These are phyloP conservation scores for Pseudogymnoascus sp. DNA, from an alignment of 2,329 filamentous ascomycete species.

Conservation along the genomic window DNA sequence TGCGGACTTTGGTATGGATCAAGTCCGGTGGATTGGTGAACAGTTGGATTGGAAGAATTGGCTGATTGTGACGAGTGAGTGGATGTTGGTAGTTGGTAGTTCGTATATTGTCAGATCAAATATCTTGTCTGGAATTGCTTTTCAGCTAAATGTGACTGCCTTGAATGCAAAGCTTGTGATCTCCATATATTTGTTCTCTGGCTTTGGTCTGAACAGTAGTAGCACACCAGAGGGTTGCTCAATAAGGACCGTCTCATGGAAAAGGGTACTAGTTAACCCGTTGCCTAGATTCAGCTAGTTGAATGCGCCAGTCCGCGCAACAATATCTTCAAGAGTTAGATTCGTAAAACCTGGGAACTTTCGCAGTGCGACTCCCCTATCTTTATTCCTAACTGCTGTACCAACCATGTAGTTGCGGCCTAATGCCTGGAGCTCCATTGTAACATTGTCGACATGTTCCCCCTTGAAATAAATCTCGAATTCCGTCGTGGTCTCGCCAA, in stretches of 20 bases:
- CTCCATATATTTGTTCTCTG: neutral
- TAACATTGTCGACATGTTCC: conserved; percentile 20
- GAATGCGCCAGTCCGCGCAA: neutral
- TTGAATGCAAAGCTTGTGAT: neutral
- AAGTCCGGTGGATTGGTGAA: neutral
- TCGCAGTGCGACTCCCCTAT: neutral
- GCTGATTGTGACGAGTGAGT: neutral
- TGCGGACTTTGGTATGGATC: neutral
- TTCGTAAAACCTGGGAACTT: neutral
- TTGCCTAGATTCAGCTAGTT: neutral
- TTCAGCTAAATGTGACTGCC: neutral
- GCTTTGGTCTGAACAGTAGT: neutral
- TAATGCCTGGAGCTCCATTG: conserved; percentile 22
- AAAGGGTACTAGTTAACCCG: neutral
- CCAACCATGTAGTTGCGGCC: conserved; percentile 25
- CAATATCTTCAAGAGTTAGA: neutral
- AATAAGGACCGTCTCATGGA: neutral
- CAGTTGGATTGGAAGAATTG: neutral
- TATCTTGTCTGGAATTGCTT: neutral
- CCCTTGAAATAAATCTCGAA: conserved; percentile 22
- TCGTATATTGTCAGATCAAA: neutral
- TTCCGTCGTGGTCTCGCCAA: conserved; percentile 17
- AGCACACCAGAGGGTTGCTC: neutral
- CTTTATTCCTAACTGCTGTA: conserved; percentile 16
- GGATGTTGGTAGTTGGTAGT: neutral